phyloP scores from a whole-genome alignment of 371 early-diverging fungal genomes.

The Lichtheimia corymbifera region DNA sequence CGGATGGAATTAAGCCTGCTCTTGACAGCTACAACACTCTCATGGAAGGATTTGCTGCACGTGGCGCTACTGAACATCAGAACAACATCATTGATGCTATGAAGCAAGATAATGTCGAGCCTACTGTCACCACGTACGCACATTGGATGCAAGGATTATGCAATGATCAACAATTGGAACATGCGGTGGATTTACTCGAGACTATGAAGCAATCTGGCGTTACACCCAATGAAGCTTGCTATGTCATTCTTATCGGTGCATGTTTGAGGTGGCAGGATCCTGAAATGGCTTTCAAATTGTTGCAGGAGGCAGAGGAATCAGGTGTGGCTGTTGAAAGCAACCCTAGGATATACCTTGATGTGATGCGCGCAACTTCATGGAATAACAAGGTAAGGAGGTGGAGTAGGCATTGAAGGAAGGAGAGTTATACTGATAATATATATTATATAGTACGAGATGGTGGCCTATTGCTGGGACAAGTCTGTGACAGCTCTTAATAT shows the following conservation, averaged over 20 bases:
- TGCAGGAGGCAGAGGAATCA: conserved; percentile 53
- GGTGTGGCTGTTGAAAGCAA: conserved; percentile 40
- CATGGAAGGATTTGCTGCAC: conserved; percentile 3
- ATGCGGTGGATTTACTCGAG: conserved; percentile 50
- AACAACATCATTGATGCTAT: conserved; percentile 29
- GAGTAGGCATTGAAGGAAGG: neutral
- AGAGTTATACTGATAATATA: neutral
- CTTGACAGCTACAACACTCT: conserved; percentile 35
- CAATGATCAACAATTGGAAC: conserved; percentile 36
- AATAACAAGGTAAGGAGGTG: conserved; percentile 36
- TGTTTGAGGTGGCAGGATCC: conserved; percentile 39
- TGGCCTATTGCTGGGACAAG: conserved; percentile 56
- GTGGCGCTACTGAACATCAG: neutral
- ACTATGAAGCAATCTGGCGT: conserved; percentile 44
- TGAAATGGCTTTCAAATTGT: conserved; percentile 42
- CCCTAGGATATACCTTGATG: conserved; percentile 47
- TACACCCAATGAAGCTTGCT: conserved; percentile 36
- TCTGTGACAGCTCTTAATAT: conserved; percentile 34
- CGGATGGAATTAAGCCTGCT: conserved; percentile 26
- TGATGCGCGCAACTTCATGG: conserved; percentile 47
- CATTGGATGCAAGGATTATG: conserved; percentile 47
- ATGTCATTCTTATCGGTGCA: conserved; percentile 35
- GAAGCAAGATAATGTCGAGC: conserved; percentile 30
- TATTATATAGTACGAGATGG: conserved; percentile 27
- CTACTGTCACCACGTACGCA: conserved; percentile 40